phyloP scores from a whole-genome alignment of 371 early-diverging fungal species.

The Vairimorpha necatrix region DNA sequence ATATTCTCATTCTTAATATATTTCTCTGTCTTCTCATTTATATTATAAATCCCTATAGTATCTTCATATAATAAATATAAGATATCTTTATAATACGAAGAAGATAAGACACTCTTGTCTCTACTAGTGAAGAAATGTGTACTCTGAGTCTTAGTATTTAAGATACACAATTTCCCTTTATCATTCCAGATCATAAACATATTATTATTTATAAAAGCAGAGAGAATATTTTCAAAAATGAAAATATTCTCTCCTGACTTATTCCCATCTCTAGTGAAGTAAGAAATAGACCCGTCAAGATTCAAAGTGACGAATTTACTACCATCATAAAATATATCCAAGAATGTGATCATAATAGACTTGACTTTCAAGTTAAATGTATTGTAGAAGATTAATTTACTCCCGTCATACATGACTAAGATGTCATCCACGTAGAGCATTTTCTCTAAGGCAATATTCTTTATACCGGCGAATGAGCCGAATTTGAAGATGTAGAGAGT shows the following conservation, averaged over 20 bases:
- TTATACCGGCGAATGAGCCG: not conserved
- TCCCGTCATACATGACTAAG: not conserved
- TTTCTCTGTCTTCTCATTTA: not conserved
- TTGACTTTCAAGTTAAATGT: not conserved
- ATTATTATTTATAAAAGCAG: not conserved
- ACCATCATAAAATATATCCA: conserved; percentile 3
- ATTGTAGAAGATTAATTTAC: not conserved
- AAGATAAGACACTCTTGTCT: not conserved
- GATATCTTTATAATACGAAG: not conserved
- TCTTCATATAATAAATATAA: not conserved
- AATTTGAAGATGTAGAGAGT: not conserved
- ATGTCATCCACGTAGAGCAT: not conserved
- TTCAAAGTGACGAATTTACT: not conserved
- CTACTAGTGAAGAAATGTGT: not conserved
- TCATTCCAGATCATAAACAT: not conserved
- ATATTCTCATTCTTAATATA: not conserved
- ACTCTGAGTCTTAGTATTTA: conserved; percentile 4
- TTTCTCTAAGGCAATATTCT: not conserved
- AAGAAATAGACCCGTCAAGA: not conserved
- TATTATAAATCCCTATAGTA: not conserved
- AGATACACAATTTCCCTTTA: not conserved
- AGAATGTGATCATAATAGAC: not conserved
- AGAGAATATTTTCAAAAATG: not conserved
- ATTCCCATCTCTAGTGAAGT: not conserved
- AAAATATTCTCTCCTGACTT: not conserved